These are phyloP conservation scores for Ceratocystis smalleyi DNA, from an alignment of 2,329 filamentous ascomycete species.

Conservation along the genomic window DNA sequence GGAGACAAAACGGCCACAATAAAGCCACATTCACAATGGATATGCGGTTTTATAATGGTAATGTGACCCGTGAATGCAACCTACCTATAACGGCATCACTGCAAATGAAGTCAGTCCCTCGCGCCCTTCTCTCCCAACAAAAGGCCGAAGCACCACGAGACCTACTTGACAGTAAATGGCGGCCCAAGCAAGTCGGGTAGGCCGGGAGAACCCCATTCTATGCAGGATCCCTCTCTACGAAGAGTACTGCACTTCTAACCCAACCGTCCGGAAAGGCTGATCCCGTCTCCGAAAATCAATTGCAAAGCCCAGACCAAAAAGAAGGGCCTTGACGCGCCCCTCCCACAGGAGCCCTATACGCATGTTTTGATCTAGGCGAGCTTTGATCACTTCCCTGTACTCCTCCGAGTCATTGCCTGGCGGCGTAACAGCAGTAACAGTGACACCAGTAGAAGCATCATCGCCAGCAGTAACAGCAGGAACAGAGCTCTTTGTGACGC, in stretches of 20 bases:
- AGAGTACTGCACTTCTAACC: constrained; percentile 69
- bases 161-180: not conserved
- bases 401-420: constrained; percentile 32
- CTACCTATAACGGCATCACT: not conserved
- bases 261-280: constrained; percentile 61
- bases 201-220: not conserved
- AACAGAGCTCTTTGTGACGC: not conserved
- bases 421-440: constrained; percentile 11
- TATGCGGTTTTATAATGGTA: not conserved
- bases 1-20: not conserved
- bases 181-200: not conserved
- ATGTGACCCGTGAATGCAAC: not conserved
- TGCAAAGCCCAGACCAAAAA: constrained; percentile 79
- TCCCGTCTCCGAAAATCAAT: constrained; percentile 65
- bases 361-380: constrained; percentile 75
- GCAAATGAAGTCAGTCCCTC: not conserved
- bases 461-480: not conserved
- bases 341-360: constrained; percentile 83
- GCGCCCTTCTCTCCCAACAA: not conserved
- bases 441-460: not conserved
- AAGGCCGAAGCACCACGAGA: not conserved
- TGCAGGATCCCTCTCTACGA: constrained; percentile 35
- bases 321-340: constrained; percentile 74
- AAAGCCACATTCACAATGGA: not conserved
- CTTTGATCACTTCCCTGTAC: constrained; percentile 77